Conservation (phyloP, 1,284 basidiomycete species). For the Erythrobasidium hasegawianum region DNA sequence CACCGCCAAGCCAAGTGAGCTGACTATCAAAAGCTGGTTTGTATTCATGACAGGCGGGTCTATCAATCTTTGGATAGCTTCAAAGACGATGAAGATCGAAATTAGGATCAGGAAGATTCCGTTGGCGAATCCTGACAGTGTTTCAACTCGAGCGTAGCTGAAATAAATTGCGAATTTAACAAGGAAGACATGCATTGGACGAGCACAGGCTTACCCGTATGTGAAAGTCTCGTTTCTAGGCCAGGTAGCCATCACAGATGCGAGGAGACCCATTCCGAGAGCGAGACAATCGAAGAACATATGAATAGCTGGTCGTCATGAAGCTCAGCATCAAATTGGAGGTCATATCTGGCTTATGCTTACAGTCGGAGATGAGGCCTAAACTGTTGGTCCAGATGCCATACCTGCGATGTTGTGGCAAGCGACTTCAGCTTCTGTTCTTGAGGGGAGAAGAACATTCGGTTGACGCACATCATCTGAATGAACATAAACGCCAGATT, state of each 20-base stretch:
- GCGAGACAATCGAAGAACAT: constrained; percentile 99
- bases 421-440: too few relatives aligned
- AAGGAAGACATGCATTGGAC: too few relatives aligned
- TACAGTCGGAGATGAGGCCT: constrained; percentile 94
- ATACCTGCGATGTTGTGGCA: too few relatives aligned
- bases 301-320: constrained; percentile 75
- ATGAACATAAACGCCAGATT: constrained; percentile 91
- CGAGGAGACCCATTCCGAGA: constrained; percentile 90
- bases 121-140: constrained; percentile 95
- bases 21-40: constrained; percentile 83
- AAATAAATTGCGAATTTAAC: too few relatives aligned
- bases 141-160: constrained; percentile 94
- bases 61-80: constrained; percentile 90
- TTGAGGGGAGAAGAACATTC: too few relatives aligned
- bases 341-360: constrained; percentile 45
- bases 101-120: constrained; percentile 95
- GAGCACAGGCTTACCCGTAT: constrained; percentile 67
- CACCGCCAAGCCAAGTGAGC: constrained; percentile 79
- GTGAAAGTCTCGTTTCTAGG: constrained; percentile 89
- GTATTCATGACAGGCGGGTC: constrained; percentile 99
- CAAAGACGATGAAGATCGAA: constrained; percentile 96
- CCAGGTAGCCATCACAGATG: constrained; percentile 97
- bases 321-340: background rate
- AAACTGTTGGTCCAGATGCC: constrained; percentile 97
- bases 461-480: constrained; percentile 50